Percentiles rank a stretch among this genome's conserved stretches.
Conservation (phyloP, 768 basidiomycete species). For the Hemileccinum impolitum region DNA sequence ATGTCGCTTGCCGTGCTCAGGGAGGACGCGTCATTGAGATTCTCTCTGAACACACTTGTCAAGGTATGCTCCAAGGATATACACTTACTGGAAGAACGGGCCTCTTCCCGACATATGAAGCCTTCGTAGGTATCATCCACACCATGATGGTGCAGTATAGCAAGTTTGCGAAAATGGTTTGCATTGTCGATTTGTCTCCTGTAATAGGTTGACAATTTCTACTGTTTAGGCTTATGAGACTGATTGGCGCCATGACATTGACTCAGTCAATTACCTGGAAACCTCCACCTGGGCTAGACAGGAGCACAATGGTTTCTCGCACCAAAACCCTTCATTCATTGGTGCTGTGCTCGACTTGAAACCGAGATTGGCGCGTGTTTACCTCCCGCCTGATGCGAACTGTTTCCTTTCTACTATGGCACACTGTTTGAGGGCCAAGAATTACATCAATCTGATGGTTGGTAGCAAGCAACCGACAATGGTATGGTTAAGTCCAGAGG, state of each 20-base stretch:
- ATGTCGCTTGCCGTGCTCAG: constrained; percentile 56
- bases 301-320: constrained; percentile 88
- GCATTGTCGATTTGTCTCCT: constrained; percentile 7
- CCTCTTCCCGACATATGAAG: constrained; percentile 88
- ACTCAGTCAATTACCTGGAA: constrained; percentile 82
- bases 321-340: constrained; percentile 85
- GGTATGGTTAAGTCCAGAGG: constrained; percentile 74
- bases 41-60: constrained; percentile 83
- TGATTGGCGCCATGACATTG: constrained; percentile 65
- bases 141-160: constrained; percentile 90
- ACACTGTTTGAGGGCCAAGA: constrained; percentile 80
- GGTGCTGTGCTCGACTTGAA: constrained; percentile 83
- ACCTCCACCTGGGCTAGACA: constrained; percentile 85
- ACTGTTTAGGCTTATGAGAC: constrained; percentile 48
- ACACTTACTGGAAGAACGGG: constrained; percentile 84
- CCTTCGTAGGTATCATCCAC: constrained; percentile 85
- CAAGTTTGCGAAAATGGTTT: constrained; percentile 84
- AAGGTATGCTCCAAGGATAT: constrained; percentile 91
- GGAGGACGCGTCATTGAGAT: constrained; percentile 88
- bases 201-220: neutral
- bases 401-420: constrained; percentile 79
- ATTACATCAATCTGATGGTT: constrained; percentile 86
- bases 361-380: constrained; percentile 65
- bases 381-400: constrained; percentile 89
- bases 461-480: constrained; percentile 83